Base-by-base conservation (phyloP, 139 green algal genomes). In the Prasinococcaceae sp. region DNA sequence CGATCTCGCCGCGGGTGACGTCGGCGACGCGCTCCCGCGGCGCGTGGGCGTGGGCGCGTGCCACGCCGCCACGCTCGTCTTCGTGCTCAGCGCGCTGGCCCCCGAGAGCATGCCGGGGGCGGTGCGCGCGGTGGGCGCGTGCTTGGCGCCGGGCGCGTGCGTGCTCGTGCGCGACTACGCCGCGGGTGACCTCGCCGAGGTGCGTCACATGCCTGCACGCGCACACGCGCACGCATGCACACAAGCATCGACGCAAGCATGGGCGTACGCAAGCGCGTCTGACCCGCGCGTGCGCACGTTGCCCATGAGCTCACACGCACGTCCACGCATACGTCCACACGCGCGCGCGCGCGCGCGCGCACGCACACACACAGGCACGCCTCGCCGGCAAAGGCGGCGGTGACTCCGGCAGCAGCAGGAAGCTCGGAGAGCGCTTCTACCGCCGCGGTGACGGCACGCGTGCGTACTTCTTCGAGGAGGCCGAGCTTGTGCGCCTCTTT, bases 81-180 rank as follows among this genome's bases (percentile, higher is more conserved):
- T 97, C 68, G 83, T 94, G 25, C 69, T 97, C 37, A 94, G 81
- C 0, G 89, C 89, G 0, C 81, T 97, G 4, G 59, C 73, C 6
- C 84, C 80, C 0, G 61, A 74, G 14, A 70, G 55, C 20, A 67
- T 67, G 58, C 44, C 50, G 3, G 52, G 41, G 16, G 58, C 24
- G 4, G 4, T 67, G n/a, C 28, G 22, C 50, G n/a, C n/a, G n/a
- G n/a, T n/a, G n/a, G n/a, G n/a, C n/a, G n/a, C n/a, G n/a, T n/a
- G n/a, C n/a, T n/a, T 5, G n/a, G n/a, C n/a, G 61, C 42, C 46
- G 28, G 65, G 65, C 4, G 70, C 55, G 8, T 32, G 41, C n/a
- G 60, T 75, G 19, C 40, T 71, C 3, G 44, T 79, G 5, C 32
- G 68, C 9, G 70, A 79, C 41, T 79, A 79, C 50, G 71, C 67